phyloP scores from a whole-genome alignment of 2,329 filamentous ascomycete genomes.

The Calonectria montana region DNA sequence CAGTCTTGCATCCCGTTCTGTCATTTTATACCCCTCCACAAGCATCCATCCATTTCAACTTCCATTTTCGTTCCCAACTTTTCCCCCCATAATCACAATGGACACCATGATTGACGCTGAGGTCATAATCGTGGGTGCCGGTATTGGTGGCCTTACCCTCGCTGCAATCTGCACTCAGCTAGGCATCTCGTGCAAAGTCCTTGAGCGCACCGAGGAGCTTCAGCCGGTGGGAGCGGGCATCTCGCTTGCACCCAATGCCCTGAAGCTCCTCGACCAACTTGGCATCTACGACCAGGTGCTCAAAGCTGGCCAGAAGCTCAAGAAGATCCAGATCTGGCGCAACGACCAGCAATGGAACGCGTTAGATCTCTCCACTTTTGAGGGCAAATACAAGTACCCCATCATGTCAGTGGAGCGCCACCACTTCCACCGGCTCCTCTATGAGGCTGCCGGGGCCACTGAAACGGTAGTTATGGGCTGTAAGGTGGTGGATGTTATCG shows the following conservation, averaged over 20 bases:
- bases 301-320: slow-evolving; percentile 18
- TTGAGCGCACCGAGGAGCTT: slow-evolving; percentile 12
- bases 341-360: slow-evolving; percentile 25
- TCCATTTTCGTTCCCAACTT: not conserved
- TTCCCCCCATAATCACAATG: not conserved
- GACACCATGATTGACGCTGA: slow-evolving; percentile 15
- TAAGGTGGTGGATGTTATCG: slow-evolving; percentile 16
- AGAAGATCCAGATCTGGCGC: slow-evolving; percentile 22
- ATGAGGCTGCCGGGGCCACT: slow-evolving; percentile 16
- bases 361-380: slow-evolving; percentile 13
- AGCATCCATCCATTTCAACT: not conserved
- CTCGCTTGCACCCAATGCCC: slow-evolving; percentile 22
- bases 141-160: slow-evolving; percentile 23
- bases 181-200: slow-evolving; percentile 21
- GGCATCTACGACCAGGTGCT: slow-evolving; percentile 21
- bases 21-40: not conserved
- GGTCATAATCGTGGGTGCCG: slow-evolving; percentile 22
- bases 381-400: slow-evolving; percentile 20
- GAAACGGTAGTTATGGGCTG: slow-evolving; percentile 13
- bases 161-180: slow-evolving; percentile 21
- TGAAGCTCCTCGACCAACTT: slow-evolving; percentile 21
- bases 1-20: not conserved
- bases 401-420: slow-evolving; percentile 20
- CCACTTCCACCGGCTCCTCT: slow-evolving; percentile 18
- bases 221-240: slow-evolving; percentile 20